Evolutionary conservation across 23 red algal genomes (phyloP).

Genomic region (Gracilaria domingensis): DNA sequence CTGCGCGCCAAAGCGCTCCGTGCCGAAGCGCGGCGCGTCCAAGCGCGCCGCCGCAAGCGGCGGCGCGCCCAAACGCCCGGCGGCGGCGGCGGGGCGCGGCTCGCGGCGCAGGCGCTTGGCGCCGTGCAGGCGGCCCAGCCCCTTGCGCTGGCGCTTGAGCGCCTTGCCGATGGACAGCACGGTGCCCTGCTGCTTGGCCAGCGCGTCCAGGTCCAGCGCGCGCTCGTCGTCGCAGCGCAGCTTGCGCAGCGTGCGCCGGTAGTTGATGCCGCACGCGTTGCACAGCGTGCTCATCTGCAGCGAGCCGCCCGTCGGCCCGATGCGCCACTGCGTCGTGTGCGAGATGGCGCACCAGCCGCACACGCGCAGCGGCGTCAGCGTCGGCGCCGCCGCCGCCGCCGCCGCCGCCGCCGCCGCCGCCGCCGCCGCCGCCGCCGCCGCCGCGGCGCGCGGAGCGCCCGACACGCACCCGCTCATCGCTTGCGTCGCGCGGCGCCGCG

Average conservation of each 20-base stretch:
- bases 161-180: constrained; percentile 19
- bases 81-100: neutral
- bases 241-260: constrained; percentile 12
- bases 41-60: neutral
- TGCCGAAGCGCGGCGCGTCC: no score
- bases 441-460: no score
- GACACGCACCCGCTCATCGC: no score
- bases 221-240: neutral
- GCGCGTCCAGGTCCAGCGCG: neutral
- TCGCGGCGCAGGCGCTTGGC: neutral
- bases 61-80: neutral
- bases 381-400: no score
- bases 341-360: constrained; percentile 5
- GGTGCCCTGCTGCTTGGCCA: neutral
- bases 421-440: no score
- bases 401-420: no score
- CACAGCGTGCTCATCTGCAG: constrained; percentile 5
- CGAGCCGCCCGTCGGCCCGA: constrained; percentile 1
- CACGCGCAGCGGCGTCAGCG: neutral
- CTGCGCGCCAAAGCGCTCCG: no score
- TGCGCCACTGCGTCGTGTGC: neutral
- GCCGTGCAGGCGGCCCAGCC: neutral
- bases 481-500: no score
- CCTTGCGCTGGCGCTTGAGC: neutral
- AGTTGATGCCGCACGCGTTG: constrained; percentile 35